Base-by-base conservation (phyloP, 106 monocot species). In the Dioscorea zingiberensis region DNA sequence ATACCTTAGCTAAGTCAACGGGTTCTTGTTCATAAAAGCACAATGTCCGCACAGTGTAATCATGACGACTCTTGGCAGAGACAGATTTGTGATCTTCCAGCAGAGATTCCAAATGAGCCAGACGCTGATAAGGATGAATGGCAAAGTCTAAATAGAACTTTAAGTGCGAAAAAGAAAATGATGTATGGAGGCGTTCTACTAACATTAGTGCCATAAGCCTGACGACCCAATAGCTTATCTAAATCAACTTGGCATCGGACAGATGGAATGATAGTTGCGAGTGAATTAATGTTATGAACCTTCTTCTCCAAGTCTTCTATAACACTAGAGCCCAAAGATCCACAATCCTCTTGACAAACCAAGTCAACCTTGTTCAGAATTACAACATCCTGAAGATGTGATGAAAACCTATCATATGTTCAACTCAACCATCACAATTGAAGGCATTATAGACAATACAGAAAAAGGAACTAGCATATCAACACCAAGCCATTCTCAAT, bases 351-450 rank as follows among this genome's bases (percentile, higher is more conserved):
- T 48, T 55, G 59, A 60, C 75, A 68, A 45, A 89, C 58, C 76
- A 98, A 80, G 74, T 98, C 97, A 73, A 86, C 64, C 72, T 92
- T 98, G 77, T 98, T 92, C 47, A 98, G 68, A 75, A 98, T 82
- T 58, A 98, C 81, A 60, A 98, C 83, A 82, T 98, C 97, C 97
- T 98, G 84, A 45, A 74, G 38, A 38, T 38, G 38, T 38, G 38
- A 38, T 38, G 38, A 71, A 66, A 44, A 69, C 10, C 24, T 64
- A 45, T 54, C 51, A 24, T 49, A 59, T 32, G 9, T 45, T 48
- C 46, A n/a, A 51, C 17, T 27, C 48, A 44, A 45, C 14, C 27
- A 11, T 15, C 49, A n/a, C 9, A 44, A 19, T 51, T 30, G 4
- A 38, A 38, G 38, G 38, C 10, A 38, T 38, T 38, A 10, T 38